These are phyloP conservation scores for Neonectria ditissima DNA, from an alignment of 2,329 filamentous ascomycete species.

Conservation along the genomic window DNA sequence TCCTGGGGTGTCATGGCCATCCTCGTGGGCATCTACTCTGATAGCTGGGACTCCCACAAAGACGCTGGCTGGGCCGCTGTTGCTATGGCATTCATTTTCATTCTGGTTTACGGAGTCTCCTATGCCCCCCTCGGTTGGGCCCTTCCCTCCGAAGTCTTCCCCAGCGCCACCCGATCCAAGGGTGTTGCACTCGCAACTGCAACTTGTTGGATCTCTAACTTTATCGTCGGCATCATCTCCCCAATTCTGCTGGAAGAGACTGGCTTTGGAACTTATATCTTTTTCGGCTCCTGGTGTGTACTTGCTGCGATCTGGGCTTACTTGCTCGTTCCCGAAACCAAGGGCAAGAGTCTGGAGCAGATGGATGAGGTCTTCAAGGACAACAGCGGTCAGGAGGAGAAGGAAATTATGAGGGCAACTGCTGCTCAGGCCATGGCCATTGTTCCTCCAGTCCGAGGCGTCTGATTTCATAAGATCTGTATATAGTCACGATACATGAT, in stretches of 20 bases:
- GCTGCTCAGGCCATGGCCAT: background rate
- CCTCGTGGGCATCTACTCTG: constrained; percentile 61
- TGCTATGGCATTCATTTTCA: constrained; percentile 45
- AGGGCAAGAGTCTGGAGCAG: constrained; percentile 79
- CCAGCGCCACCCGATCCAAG: constrained; percentile 52
- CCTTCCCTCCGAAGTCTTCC: constrained; percentile 57
- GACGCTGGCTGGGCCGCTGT: constrained; percentile 68
- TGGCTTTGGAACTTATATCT: constrained; percentile 72
- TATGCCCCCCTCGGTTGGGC: constrained; percentile 57
- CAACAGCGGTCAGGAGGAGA: constrained; percentile 20
- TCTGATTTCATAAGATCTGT: background rate
- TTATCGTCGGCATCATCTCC: constrained; percentile 26
- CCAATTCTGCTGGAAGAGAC: constrained; percentile 42
- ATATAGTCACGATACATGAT: background rate
- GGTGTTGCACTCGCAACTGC: constrained; percentile 53
- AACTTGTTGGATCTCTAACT: constrained; percentile 54
- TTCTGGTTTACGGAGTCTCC: constrained; percentile 44
- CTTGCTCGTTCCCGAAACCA: constrained; percentile 72
- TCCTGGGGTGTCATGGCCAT: constrained; percentile 65
- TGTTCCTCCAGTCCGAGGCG: background rate
- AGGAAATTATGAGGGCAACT: constrained; percentile 14
- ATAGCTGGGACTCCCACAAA: constrained; percentile 59
- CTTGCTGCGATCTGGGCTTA: constrained; percentile 75
- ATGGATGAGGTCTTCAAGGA: constrained; percentile 75
- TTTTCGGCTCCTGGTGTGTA: constrained; percentile 79